phyloP scores from a whole-genome alignment of 1,139 yeast species.

The Hemisphaericaspora xylofermentans region DNA sequence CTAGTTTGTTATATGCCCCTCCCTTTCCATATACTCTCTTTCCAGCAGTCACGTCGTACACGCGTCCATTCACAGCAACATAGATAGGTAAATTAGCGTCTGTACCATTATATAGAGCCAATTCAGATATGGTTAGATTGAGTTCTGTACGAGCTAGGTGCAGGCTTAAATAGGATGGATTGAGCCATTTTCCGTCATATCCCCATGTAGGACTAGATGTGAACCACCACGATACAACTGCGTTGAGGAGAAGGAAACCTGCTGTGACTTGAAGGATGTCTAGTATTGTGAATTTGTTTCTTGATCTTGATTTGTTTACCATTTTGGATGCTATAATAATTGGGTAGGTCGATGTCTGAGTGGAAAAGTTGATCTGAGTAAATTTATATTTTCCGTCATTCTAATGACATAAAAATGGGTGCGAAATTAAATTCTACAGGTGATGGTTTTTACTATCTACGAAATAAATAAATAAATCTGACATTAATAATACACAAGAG shows the following conservation, averaged over 20 bases:
- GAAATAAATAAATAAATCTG: conserved; percentile 2
- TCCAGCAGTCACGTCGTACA: conserved; percentile 67
- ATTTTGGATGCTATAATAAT: no score
- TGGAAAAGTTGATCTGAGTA: no score
- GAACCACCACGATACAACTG: conserved; percentile 50
- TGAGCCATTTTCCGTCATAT: conserved; percentile 51
- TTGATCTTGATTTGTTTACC: background rate
- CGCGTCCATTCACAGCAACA: conserved; percentile 63
- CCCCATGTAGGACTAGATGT: conserved; percentile 55
- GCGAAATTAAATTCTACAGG: no score
- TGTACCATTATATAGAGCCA: conserved; percentile 54
- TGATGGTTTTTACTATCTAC: background rate
- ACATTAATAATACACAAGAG: background rate
- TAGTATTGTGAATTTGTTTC: conserved; percentile 22
- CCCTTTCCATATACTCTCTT: conserved; percentile 60
- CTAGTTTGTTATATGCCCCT: conserved; percentile 60
- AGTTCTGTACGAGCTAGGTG: conserved; percentile 19
- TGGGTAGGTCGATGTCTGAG: no score
- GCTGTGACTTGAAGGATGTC: conserved; percentile 47
- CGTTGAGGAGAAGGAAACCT: conserved; percentile 49
- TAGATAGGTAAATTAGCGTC: conserved; percentile 54
- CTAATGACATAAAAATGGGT: no score
- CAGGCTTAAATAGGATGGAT: conserved; percentile 40
- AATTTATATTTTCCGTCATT: no score
- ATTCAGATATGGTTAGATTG: conserved; percentile 45